A percentile compares a stretch with the other conserved stretches of the same genome.
Conservation (phyloP, 176 grass and related monocot genomes). For the Saccharum spontaneum region DNA sequence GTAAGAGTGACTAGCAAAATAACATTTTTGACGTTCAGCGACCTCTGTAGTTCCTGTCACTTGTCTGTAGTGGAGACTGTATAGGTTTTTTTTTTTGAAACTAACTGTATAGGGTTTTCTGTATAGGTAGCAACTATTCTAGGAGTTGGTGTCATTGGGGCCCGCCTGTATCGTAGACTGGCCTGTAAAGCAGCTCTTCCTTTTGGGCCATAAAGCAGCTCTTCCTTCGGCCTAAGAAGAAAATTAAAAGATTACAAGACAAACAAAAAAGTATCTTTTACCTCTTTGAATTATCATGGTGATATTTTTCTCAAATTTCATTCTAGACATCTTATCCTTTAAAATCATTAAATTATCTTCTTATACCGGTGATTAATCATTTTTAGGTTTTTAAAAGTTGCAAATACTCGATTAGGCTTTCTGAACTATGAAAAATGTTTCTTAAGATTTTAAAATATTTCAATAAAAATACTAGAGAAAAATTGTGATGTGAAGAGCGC, state of each 20-base stretch:
- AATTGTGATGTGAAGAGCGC: too few relatives aligned
- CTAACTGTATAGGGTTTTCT: not conserved
- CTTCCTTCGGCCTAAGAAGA: not conserved
- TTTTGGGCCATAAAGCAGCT: not conserved
- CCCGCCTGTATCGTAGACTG: not conserved
- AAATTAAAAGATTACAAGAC: not conserved
- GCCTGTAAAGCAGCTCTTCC: not conserved
- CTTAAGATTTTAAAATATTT: too few relatives aligned
- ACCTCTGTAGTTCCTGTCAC: not conserved
- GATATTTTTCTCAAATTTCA: not conserved
- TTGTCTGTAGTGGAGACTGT: not conserved
- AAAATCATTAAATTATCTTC: not conserved
- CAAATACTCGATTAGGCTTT: not conserved
- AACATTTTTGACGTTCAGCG: conserved; percentile 31
- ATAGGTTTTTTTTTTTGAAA: too few relatives aligned
- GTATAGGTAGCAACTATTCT: not conserved
- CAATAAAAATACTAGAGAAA: not conserved
- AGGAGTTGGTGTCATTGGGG: not conserved
- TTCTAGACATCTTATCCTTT: not conserved
- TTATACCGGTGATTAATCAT: too few relatives aligned
- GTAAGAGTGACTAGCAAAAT: conserved; percentile 25
- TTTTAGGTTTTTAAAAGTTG: not conserved
- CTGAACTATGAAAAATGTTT: not conserved
- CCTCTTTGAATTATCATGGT: not conserved
- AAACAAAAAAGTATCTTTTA: not conserved